phyloP scores from a whole-genome alignment of 345 rosid species.

The Gossypium anomalum region DNA sequence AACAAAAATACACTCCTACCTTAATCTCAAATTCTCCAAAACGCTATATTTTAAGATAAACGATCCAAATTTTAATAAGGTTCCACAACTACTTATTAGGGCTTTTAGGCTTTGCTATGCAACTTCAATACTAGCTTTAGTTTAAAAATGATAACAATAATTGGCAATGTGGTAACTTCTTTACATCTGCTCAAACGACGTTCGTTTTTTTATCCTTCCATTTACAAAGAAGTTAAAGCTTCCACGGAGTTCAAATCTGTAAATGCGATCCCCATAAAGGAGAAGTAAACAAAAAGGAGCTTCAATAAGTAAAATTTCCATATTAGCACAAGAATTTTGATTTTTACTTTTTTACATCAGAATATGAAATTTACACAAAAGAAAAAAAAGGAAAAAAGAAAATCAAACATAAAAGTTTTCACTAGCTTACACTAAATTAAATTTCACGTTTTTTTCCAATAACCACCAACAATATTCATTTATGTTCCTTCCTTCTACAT shows the following conservation, averaged over 20 bases:
- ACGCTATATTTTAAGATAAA: not conserved
- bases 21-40: slow-evolving; percentile 17
- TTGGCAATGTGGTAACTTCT: slow-evolving; percentile 11
- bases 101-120: slow-evolving; percentile 12
- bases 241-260: slow-evolving; percentile 38
- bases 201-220: slow-evolving; percentile 21
- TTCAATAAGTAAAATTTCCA: not conserved
- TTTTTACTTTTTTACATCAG: not conserved
- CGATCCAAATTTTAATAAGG: slow-evolving; percentile 9
- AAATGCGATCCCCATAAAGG: not conserved
- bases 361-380: not conserved
- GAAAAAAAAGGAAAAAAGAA: not conserved
- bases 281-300: not conserved
- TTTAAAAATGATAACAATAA: not conserved
- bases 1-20: not conserved
- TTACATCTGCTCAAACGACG: slow-evolving; percentile 14
- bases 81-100: slow-evolving; percentile 14
- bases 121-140: not conserved
- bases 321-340: not conserved
- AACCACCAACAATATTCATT: not conserved
- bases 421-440: not conserved
- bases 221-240: slow-evolving; percentile 22
- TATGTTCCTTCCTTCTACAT: not conserved
- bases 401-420: not conserved
- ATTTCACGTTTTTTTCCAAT: not conserved